These are phyloP conservation scores for Globisporangium viniferum DNA, from an alignment of 352 stramenopile species.

Conservation along the genomic window DNA sequence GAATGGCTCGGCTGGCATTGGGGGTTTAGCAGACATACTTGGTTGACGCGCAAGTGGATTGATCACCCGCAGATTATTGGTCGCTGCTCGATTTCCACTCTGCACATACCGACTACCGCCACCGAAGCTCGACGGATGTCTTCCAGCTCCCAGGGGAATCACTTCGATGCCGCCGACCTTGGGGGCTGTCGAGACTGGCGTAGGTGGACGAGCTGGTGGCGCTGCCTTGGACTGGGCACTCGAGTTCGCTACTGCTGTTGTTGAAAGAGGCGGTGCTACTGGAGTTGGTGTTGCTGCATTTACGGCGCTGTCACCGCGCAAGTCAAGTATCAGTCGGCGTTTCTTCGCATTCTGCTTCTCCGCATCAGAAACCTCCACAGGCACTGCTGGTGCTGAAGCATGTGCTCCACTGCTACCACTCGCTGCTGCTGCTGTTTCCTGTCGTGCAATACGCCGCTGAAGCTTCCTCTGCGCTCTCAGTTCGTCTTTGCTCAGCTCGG, in stretches of 20 bases:
- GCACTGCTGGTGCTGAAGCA: not conserved
- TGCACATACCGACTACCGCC: conserved; percentile 63
- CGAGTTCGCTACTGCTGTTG: not conserved
- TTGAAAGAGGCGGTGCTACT: not conserved
- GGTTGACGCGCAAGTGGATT: conserved; percentile 17
- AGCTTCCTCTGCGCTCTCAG: conserved; percentile 12
- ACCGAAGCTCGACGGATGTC: conserved; percentile 19
- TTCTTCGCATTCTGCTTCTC: conserved; percentile 17
- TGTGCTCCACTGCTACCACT: not conserved
- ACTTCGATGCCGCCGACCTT: conserved; percentile 37
- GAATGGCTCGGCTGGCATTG: not conserved
- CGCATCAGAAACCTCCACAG: conserved; percentile 1
- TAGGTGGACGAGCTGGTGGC: not conserved
- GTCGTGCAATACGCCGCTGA: conserved; percentile 7
- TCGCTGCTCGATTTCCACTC: conserved; percentile 45
- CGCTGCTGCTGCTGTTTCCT: conserved; percentile 1
- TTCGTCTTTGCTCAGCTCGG: not conserved
- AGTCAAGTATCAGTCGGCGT: conserved; percentile 17
- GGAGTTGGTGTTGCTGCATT: not conserved
- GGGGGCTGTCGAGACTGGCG: not conserved
- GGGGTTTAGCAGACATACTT: not conserved
- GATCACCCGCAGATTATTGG: conserved; percentile 17
- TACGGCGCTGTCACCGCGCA: not conserved
- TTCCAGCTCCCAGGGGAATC: conserved; percentile 43
- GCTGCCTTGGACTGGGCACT: not conserved